These are phyloP conservation scores for Alternaria arbusti DNA, from an alignment of 2,329 filamentous ascomycete genomes.

Conservation along the genomic window DNA sequence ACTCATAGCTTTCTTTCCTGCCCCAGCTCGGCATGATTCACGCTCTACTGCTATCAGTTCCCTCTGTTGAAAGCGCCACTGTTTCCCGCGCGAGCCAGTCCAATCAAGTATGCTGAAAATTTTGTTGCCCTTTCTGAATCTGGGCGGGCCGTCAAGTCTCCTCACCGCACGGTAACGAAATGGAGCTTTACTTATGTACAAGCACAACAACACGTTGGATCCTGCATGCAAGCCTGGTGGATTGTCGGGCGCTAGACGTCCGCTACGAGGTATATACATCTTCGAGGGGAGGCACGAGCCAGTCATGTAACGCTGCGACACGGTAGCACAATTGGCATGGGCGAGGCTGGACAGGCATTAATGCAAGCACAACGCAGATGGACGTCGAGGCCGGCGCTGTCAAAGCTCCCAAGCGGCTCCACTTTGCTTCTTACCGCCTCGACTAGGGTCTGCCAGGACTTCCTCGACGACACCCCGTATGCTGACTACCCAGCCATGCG, in stretches of 20 bases:
- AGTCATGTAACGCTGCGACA: slow-evolving; percentile 12
- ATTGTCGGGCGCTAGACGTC: slow-evolving; percentile 12
- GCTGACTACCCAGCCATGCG: background rate
- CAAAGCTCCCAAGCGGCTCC: slow-evolving; percentile 10
- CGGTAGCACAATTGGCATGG: slow-evolving; percentile 8
- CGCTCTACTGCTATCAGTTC: slow-evolving; percentile 26
- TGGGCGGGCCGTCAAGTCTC: slow-evolving; percentile 17
- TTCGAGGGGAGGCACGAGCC: slow-evolving; percentile 8
- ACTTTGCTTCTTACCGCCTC: slow-evolving; percentile 20
- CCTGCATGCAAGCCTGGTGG: slow-evolving; percentile 16
- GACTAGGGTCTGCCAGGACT: slow-evolving; percentile 1
- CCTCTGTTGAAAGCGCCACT: slow-evolving; percentile 13
- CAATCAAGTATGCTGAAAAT: slow-evolving; percentile 14
- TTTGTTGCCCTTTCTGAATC: slow-evolving; percentile 19
- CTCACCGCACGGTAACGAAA: slow-evolving; percentile 17
- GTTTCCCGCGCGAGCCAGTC: slow-evolving; percentile 6
- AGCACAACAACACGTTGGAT: slow-evolving; percentile 14
- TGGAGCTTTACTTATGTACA: slow-evolving; percentile 21
- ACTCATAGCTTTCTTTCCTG: slow-evolving; percentile 50
- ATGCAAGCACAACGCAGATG: slow-evolving; percentile 15
- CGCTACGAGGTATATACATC: slow-evolving; percentile 10
- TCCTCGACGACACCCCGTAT: background rate
- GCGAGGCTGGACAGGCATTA: slow-evolving; percentile 6
- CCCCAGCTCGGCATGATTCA: slow-evolving; percentile 49
- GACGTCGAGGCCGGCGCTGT: slow-evolving; percentile 3